Base-by-base conservation (phyloP, 2,329 filamentous ascomycete genomes). In the Chaetomium sp. region DNA sequence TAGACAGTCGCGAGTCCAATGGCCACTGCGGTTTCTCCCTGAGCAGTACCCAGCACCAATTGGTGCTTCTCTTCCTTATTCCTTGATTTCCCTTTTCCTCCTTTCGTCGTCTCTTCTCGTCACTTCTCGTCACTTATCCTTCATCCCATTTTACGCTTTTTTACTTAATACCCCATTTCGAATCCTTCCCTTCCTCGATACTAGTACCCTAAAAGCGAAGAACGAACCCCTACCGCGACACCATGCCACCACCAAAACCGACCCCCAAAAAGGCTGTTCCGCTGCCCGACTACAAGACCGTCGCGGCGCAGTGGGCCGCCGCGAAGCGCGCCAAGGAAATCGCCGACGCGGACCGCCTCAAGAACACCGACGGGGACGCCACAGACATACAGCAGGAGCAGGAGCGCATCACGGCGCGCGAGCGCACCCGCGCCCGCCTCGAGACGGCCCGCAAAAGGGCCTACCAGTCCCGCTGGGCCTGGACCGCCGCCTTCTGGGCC, bases 401-500 rank as follows among this genome's bases (percentile, higher is more conserved):
- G 33, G 27, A 55, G 16, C 35, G 56, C 12, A 68, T 76, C n/a
- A 73, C 75, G 47, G 73, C 74, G 49, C 76, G 81, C 7, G 80
- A 85, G 67, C 74, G 74, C 62, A 79, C 78, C 66, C 81, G 81
- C 51, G 76, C 78, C 31, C 76, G 77, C 62, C 77, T 85, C 69
- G 83, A 86, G 69, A 72, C 75, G 60, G 76, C 75, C 64, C 79
- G 83, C 66, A 83, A 82, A 65, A 72, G 74, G 31, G 78, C 77
- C 54, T 87, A 83, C 72, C 82, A 85, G 74, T 74, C 76, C 54
- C 80, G 83, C 38, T 85, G 82, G 80, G 76, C 78, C 66, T 87
- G 85, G 85, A 82, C 84, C 1, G 79, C 88, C 38, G 85, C 81
- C 45, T 91, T 93, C 75, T 91, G 92, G 81, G 74, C 82, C 47